Evolutionary conservation across 345 rosid genomes (phyloP), one percentile per base, ranked within the genome.

Genomic region (Firmiana major): DNA sequence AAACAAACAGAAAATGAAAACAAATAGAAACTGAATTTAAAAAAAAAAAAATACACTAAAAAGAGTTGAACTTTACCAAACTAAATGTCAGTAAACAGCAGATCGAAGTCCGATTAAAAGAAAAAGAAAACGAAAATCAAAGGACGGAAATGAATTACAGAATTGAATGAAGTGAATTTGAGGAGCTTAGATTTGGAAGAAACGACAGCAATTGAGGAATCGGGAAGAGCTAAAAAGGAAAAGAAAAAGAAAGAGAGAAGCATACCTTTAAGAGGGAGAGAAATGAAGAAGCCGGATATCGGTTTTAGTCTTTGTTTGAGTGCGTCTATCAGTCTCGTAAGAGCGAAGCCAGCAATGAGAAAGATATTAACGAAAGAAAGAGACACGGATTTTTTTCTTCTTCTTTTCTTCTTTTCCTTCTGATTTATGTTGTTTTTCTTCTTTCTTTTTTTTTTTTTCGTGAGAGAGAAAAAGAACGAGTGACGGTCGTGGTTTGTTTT

Each of bases 321-420:
- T 82, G 84, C 84, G 69, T 83, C 48, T 46, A 78, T 28, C 63
- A 43, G 78, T 80, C 58, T 70, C 88, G 84, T 85, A 2, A 83
- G 74, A 85, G 43, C 49, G 88, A 85, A 81, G 86, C 78, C 79
- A 83, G 73, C 73, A 71, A 55, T 78, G 77, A 51, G 81, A 79
- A 57, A 31, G 68, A 66, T 67, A 54, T 21, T 76, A 65, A 38
- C 53, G 34, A 57, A 7, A 55, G 40, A 73, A 38, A 49, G 72
- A 63, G 74, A 66, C 5, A 66, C 5, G 21, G 31, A 21, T 21
- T 10, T 43, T 67, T 21, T 36, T 43, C 6, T 67, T 22, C 24
- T 17, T 9, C 28, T 40, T 3, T 31, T 31, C 34, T 31, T 31
- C 34, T 4, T 7, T 13, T 12, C 9, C 4, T 51, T 8, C 11